A percentile compares a stretch with the other conserved stretches of the same genome.
These are phyloP conservation scores for Meyerozyma elateridarum DNA, from an alignment of 1,139 yeast genomes.

Conservation along the genomic window DNA sequence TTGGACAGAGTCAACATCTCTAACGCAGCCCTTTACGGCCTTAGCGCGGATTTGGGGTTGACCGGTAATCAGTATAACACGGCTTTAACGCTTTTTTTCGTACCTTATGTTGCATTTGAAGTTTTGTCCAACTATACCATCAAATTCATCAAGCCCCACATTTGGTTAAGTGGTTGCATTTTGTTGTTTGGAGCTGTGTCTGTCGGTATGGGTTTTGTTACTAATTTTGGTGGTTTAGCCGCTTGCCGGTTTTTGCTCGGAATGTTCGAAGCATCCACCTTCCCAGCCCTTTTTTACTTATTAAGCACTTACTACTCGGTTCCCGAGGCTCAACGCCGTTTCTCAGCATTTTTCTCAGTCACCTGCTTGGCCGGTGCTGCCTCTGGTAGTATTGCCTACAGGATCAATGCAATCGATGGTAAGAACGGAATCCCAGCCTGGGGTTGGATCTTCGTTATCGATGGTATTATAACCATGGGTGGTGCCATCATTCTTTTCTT, in stretches of 20 bases:
- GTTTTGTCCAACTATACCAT: slow-evolving; percentile 60
- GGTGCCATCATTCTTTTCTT: slow-evolving; percentile 56
- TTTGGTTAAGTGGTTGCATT: slow-evolving; percentile 56
- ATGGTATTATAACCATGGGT: slow-evolving; percentile 66
- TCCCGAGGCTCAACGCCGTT: slow-evolving; percentile 63
- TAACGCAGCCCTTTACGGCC: slow-evolving; percentile 67
- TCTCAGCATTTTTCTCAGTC: slow-evolving; percentile 56
- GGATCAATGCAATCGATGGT: slow-evolving; percentile 36
- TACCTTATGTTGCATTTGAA: slow-evolving; percentile 67
- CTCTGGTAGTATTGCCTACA: slow-evolving; percentile 40
- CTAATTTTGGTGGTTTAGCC: slow-evolving; percentile 52
- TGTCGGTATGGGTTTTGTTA: slow-evolving; percentile 62
- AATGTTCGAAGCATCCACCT: slow-evolving; percentile 62
- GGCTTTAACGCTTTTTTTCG: slow-evolving; percentile 64
- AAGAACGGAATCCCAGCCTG: slow-evolving; percentile 46
- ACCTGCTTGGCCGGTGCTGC: slow-evolving; percentile 42
- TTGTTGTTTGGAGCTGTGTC: slow-evolving; percentile 59
- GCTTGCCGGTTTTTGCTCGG: slow-evolving; percentile 64
- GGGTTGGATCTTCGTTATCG: slow-evolving; percentile 73
- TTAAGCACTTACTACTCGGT: slow-evolving; percentile 54
- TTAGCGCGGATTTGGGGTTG: slow-evolving; percentile 47
- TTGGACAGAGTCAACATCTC: slow-evolving; percentile 72
- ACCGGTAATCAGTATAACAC: slow-evolving; percentile 58
- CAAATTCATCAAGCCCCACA: slow-evolving; percentile 58
- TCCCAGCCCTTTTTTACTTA: slow-evolving; percentile 70